Percentiles rank a stretch among this genome's conserved stretches.
phyloP scores from a whole-genome alignment of 768 basidiomycete genomes.

The Astraeus odoratus region DNA sequence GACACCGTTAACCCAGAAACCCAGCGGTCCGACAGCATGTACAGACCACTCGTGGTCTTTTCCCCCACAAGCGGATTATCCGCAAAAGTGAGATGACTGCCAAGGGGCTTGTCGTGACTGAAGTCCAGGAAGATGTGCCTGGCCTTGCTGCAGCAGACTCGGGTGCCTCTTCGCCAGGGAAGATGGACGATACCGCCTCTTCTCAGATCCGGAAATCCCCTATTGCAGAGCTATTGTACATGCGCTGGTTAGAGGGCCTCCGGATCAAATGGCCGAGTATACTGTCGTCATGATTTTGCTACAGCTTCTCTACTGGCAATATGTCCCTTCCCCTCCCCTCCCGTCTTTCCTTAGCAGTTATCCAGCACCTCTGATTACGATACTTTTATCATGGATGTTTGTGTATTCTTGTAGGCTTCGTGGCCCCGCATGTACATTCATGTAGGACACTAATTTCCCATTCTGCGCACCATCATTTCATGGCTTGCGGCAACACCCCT shows the following conservation, averaged over 20 bases:
- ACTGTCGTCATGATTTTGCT: conserved; percentile 25
- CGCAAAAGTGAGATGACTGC: conserved; percentile 83
- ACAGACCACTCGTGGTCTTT: conserved; percentile 70
- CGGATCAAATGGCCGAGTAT: conserved; percentile 86
- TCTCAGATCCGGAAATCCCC: conserved; percentile 63
- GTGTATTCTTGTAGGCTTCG: neutral
- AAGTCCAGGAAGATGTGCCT: conserved; percentile 67
- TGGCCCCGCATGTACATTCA: neutral
- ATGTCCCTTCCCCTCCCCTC: too few species aligned
- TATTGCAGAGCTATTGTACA: conserved; percentile 92
- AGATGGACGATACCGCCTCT: conserved; percentile 32
- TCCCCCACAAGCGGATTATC: conserved; percentile 72
- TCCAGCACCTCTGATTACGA: too few species aligned
- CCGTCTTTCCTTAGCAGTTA: too few species aligned
- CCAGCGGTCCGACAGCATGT: conserved; percentile 74
- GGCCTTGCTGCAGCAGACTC: conserved; percentile 39
- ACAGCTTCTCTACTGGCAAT: neutral
- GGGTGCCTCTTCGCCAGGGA: conserved; percentile 24
- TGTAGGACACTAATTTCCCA: too few species aligned
- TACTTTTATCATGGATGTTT: too few species aligned
- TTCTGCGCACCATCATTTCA: too few species aligned
- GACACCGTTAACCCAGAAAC: conserved; percentile 45
- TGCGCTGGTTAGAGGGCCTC: conserved; percentile 92
- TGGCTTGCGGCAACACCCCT: too few species aligned
- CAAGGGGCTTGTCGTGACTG: conserved; percentile 76